phyloP scores from a whole-genome alignment of 1,139 yeast genomes.

The Debaryomycetaceae sp. region DNA sequence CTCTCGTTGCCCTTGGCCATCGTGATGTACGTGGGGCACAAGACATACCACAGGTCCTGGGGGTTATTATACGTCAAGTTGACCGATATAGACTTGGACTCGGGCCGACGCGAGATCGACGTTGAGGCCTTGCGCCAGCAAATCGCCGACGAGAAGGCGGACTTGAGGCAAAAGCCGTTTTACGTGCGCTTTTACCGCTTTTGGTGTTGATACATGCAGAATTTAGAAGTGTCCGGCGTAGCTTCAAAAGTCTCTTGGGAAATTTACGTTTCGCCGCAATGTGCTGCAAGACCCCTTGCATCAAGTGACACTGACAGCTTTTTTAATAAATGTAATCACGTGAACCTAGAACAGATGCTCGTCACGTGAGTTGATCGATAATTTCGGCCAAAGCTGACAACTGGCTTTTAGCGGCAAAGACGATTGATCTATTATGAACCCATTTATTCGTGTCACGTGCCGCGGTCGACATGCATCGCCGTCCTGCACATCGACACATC shows the following conservation, averaged over 20 bases:
- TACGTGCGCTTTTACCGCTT: slow-evolving; percentile 31
- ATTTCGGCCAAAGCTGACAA: too few relatives aligned
- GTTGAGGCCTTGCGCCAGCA: slow-evolving; percentile 42
- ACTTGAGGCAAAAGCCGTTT: slow-evolving; percentile 23
- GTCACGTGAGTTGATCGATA: too few relatives aligned
- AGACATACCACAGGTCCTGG: slow-evolving; percentile 27
- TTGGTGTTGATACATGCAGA: slow-evolving; percentile 31
- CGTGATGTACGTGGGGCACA: slow-evolving; percentile 26
- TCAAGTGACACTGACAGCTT: not conserved
- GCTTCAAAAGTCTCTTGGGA: not conserved
- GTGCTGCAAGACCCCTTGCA: not conserved
- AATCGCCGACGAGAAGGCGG: slow-evolving; percentile 38
- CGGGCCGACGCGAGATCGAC: slow-evolving; percentile 47
- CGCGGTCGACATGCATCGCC: too few relatives aligned
- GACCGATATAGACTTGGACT: slow-evolving; percentile 44
- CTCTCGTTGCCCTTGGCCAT: slow-evolving; percentile 47
- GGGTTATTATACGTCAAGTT: slow-evolving; percentile 25
- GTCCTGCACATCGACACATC: too few relatives aligned
- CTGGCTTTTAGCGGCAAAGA: too few relatives aligned
- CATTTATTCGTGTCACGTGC: too few relatives aligned
- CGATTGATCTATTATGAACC: too few relatives aligned
- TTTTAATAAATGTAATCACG: too few relatives aligned
- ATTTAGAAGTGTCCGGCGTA: slow-evolving; percentile 8
- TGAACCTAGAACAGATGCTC: too few relatives aligned
- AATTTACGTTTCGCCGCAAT: slow-evolving; percentile 1